Percentiles rank a stretch among this genome's conserved stretches.
phyloP scores from a whole-genome alignment of 805 yeast species.

The Spathaspora arborariae region DNA sequence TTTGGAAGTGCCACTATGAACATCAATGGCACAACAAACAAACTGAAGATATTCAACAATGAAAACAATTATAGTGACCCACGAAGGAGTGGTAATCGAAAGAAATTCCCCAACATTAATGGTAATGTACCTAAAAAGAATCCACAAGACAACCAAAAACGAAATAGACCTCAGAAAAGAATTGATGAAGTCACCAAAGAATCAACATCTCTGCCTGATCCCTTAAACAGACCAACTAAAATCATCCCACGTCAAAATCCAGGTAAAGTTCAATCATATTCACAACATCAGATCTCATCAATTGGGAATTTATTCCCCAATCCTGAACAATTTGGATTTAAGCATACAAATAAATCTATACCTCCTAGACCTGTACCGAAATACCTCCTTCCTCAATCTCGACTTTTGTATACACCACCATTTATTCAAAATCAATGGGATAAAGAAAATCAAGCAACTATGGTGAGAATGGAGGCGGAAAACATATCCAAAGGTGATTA shows the following conservation, averaged over 20 bases:
- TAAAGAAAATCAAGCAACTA: slow-evolving; percentile 57
- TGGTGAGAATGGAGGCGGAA: slow-evolving; percentile 49
- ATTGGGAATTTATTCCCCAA: slow-evolving; percentile 30
- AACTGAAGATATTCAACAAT: slow-evolving; percentile 1
- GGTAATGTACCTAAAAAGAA: neutral
- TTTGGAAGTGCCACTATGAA: slow-evolving; percentile 12
- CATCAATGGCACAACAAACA: neutral
- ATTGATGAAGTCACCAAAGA: neutral
- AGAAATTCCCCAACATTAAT: neutral
- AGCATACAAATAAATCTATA: slow-evolving; percentile 6
- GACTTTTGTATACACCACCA: slow-evolving; percentile 29
- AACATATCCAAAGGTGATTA: slow-evolving; percentile 46
- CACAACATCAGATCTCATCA: slow-evolving; percentile 15
- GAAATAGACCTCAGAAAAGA: slow-evolving; percentile 1
- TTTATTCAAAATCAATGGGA: slow-evolving; percentile 62
- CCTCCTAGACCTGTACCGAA: slow-evolving; percentile 30
- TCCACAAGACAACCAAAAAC: neutral
- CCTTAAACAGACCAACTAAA: slow-evolving; percentile 15
- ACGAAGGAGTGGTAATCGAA: slow-evolving; percentile 10
- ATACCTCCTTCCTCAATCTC: slow-evolving; percentile 32
- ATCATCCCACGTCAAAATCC: slow-evolving; percentile 19
- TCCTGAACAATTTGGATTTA: slow-evolving; percentile 30
- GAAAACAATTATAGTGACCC: slow-evolving; percentile 12
- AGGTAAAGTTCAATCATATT: slow-evolving; percentile 16
- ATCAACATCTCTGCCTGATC: slow-evolving; percentile 6